Percentiles rank a stretch among this genome's conserved stretches.
Conservation (phyloP, 129 eudicot species). For the Erigeron canadensis region DNA sequence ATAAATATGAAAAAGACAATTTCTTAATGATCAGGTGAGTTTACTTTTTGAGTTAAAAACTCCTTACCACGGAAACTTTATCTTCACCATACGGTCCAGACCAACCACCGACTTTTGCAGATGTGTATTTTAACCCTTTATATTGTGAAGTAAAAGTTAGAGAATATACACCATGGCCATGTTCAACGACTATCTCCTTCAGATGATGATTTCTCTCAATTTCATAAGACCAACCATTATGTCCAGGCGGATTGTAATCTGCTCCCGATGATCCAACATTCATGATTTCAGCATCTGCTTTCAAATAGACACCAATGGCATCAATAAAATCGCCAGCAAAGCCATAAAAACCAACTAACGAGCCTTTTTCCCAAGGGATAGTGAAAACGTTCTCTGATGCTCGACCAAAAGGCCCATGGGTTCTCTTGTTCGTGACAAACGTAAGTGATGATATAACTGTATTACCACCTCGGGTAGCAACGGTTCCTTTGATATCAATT, state of each 20-base stretch:
- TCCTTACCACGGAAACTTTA: not conserved
- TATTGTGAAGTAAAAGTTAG: slow-evolving; percentile 17
- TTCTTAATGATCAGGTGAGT: not conserved
- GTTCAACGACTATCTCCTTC: slow-evolving; percentile 19
- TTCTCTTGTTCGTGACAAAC: not conserved
- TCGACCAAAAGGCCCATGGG: slow-evolving; percentile 1
- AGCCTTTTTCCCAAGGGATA: not conserved
- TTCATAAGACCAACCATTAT: slow-evolving; percentile 7
- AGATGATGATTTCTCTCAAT: slow-evolving; percentile 12
- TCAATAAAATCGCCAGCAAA: not conserved
- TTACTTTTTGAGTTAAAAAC: not conserved
- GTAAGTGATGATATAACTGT: not conserved
- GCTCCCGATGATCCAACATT: slow-evolving; percentile 3
- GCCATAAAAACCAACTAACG: not conserved
- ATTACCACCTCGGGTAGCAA: not conserved
- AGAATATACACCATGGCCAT: slow-evolving; percentile 20
- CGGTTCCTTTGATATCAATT: not conserved
- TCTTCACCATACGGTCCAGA: slow-evolving; percentile 3
- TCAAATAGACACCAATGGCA: not conserved
- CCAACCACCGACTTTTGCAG: not conserved
- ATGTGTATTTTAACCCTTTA: not conserved
- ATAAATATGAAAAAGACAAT: not conserved
- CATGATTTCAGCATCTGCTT: not conserved
- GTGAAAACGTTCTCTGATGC: not conserved
- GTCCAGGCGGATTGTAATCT: not conserved